phyloP scores from a whole-genome alignment of 768 basidiomycete genomes.

The Stropharia rugosoannulata region DNA sequence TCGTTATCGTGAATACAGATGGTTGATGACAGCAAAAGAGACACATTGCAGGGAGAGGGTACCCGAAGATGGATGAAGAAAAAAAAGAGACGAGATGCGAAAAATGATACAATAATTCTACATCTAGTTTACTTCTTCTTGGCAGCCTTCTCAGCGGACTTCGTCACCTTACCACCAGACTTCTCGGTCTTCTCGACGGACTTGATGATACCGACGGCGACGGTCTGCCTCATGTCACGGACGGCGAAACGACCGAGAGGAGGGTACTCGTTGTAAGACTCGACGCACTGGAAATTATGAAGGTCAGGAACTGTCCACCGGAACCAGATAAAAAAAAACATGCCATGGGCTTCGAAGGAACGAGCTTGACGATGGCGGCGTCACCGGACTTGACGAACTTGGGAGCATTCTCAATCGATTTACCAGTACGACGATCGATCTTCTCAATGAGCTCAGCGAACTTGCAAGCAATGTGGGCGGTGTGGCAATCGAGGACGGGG shows the following conservation, averaged over 20 bases:
- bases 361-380: slow-evolving; percentile 97
- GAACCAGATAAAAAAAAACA: slow-evolving; percentile 14
- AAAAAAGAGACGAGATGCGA: slow-evolving; percentile 50
- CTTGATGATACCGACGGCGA: slow-evolving; percentile 99
- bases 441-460: slow-evolving; percentile 98
- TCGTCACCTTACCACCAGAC: slow-evolving; percentile 87
- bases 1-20: slow-evolving; percentile 45
- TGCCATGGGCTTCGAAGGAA: slow-evolving; percentile 93
- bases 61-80: slow-evolving; percentile 44
- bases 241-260: slow-evolving; percentile 99
- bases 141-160: slow-evolving; percentile 94
- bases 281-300: slow-evolving; percentile 27
- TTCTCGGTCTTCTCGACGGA: slow-evolving; percentile 95
- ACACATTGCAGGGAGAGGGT: slow-evolving; percentile 33
- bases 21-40: slow-evolving; percentile 25
- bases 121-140: slow-evolving; percentile 94
- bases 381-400: slow-evolving; percentile 99
- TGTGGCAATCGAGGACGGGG: slow-evolving; percentile 99
- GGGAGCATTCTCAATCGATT: slow-evolving; percentile 82
- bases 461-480: slow-evolving; percentile 99
- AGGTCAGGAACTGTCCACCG: background rate
- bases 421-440: slow-evolving; percentile 98
- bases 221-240: slow-evolving; percentile 99
- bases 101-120: slow-evolving; percentile 64
- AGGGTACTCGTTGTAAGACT: slow-evolving; percentile 96